Evolutionary conservation across 768 basidiomycete genomes (phyloP).

Genomic region (Fibroporia radiculosa): DNA sequence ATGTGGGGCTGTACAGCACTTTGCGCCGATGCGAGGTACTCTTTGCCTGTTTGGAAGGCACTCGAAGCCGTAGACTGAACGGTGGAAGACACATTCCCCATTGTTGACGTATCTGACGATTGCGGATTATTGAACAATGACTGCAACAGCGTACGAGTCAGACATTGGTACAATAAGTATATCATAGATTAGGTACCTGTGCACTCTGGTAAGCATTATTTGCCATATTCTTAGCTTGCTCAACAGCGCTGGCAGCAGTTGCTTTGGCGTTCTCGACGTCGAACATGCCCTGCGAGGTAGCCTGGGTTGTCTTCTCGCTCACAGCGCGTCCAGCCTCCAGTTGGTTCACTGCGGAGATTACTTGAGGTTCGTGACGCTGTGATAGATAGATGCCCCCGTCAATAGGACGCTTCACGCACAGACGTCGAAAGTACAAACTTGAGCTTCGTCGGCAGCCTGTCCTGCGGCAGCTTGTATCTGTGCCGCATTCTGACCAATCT

Average conservation of each 20-base stretch:
- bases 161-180: background rate
- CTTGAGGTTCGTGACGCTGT: conserved; percentile 16
- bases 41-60: conserved; percentile 25
- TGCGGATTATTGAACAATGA: conserved; percentile 15
- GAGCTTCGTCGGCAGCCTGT: conserved; percentile 45
- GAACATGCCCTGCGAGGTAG: conserved; percentile 48
- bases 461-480: conserved; percentile 37
- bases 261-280: conserved; percentile 41
- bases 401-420: background rate
- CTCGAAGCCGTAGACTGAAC: conserved; percentile 28
- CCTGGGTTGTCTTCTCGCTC: conserved; percentile 36
- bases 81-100: conserved; percentile 18
- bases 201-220: conserved; percentile 36
- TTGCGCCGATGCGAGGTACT: conserved; percentile 24
- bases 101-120: conserved; percentile 3
- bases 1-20: conserved; percentile 30
- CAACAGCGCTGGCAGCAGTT: conserved; percentile 40
- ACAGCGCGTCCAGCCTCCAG: conserved; percentile 19
- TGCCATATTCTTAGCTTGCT: conserved; percentile 46
- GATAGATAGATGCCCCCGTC: background rate
- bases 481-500: conserved; percentile 42
- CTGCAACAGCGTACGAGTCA: too few relatives aligned
- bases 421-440: conserved; percentile 27
- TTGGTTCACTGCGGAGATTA: conserved; percentile 19
- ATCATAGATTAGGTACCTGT: conserved; percentile 33